Evolutionary conservation across 345 rosid genomes (phyloP).

Genomic region (Ceriops tagal): DNA sequence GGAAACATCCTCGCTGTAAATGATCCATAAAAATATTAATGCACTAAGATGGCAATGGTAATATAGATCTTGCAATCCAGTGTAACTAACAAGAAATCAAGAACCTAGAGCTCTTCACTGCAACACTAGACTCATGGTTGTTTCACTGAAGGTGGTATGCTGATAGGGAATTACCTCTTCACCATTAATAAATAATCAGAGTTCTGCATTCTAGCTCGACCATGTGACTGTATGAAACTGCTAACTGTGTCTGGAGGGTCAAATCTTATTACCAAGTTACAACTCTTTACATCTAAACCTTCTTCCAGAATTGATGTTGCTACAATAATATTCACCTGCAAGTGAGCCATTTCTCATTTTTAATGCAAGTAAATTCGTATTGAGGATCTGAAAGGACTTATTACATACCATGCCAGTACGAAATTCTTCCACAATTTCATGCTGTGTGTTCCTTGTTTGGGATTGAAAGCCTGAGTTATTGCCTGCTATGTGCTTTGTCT

Average conservation of each 20-base stretch:
- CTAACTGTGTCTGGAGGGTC: conserved; percentile 75
- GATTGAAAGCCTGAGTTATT: conserved; percentile 45
- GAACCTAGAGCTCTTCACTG: neutral
- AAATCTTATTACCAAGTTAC: conserved; percentile 81
- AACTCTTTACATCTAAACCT: conserved; percentile 86
- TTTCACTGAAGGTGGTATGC: neutral
- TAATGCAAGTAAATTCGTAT: neutral
- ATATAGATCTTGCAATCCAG: too few relatives aligned
- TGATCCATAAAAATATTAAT: too few relatives aligned
- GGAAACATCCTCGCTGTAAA: conserved; percentile 47
- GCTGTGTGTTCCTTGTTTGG: conserved; percentile 60
- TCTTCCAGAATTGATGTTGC: conserved; percentile 95
- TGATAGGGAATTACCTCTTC: conserved; percentile 36
- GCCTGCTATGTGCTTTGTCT: conserved; percentile 70
- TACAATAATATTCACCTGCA: conserved; percentile 75
- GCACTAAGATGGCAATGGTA: too few relatives aligned
- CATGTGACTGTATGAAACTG: conserved; percentile 97
- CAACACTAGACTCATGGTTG: neutral
- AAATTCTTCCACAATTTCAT: conserved; percentile 78
- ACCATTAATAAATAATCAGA: conserved; percentile 82
- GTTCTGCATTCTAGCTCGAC: conserved; percentile 87
- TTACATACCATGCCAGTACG: conserved; percentile 59
- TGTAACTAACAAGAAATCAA: neutral
- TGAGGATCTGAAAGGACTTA: conserved; percentile 1
- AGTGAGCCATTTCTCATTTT: too few relatives aligned